phyloP scores from a whole-genome alignment of 176 grass and related monocot genomes.

The Bolboschoenus planiculmis region DNA sequence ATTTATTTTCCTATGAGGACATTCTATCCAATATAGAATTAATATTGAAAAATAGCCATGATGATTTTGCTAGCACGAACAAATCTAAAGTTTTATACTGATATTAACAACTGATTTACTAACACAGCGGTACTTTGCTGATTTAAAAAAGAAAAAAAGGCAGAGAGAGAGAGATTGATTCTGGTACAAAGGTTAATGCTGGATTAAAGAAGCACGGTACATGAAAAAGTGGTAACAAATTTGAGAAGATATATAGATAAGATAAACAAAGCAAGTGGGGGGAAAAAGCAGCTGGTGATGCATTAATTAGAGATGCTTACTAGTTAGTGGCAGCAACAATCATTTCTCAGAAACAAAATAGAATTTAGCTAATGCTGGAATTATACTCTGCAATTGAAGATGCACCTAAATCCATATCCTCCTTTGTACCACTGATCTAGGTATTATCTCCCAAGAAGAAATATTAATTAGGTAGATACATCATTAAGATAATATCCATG shows the following conservation, averaged over 20 bases:
- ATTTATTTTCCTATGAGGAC: too few relatives aligned
- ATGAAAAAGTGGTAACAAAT: not conserved
- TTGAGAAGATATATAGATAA: not conserved
- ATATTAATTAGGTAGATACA: not conserved
- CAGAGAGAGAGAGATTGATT: not conserved
- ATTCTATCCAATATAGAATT: not conserved
- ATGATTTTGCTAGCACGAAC: not conserved
- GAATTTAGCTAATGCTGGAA: not conserved
- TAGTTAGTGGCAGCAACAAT: constrained; percentile 3
- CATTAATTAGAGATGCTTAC: not conserved
- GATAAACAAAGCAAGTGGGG: not conserved
- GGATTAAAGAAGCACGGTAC: not conserved
- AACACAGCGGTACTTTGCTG: not conserved
- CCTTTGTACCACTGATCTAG: not conserved
- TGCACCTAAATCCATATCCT: not conserved
- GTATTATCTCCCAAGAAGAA: not conserved
- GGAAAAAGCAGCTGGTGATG: not conserved
- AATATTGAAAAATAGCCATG: not conserved
- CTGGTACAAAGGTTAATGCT: not conserved
- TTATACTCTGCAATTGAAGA: not conserved
- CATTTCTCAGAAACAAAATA: not conserved
- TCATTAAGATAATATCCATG: not conserved
- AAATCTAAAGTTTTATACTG: not conserved
- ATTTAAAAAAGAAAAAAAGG: too few relatives aligned
- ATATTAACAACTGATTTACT: not conserved